Conservation (phyloP, 495 filamentous ascomycete genomes). For the Aspergillus leporis region DNA sequence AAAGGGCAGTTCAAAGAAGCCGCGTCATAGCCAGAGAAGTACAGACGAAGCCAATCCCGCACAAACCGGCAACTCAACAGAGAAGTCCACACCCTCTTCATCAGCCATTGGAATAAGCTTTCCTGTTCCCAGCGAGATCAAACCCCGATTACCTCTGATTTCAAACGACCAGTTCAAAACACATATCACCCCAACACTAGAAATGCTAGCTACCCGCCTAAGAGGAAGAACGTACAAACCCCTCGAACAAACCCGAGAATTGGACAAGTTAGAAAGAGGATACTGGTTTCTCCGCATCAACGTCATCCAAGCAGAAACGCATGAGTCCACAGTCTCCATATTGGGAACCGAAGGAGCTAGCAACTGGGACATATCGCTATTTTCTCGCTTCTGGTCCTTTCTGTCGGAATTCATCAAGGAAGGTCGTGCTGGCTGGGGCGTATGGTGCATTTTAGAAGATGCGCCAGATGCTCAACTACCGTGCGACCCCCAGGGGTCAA, state of each 20-base stretch:
- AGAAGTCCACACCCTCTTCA: not conserved
- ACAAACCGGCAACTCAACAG: not conserved
- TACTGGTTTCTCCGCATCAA: slow-evolving; percentile 62
- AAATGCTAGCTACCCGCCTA: slow-evolving; percentile 52
- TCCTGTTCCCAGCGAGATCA: slow-evolving; percentile 37
- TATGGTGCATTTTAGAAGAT: slow-evolving; percentile 52
- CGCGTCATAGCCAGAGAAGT: not conserved
- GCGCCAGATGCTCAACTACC: slow-evolving; percentile 10
- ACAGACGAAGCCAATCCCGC: slow-evolving; percentile 6
- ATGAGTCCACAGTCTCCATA: slow-evolving; percentile 4
- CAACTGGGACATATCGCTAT: slow-evolving; percentile 29
- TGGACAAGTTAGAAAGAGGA: slow-evolving; percentile 63
- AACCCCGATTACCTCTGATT: slow-evolving; percentile 45
- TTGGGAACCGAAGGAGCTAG: not conserved
- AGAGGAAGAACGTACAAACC: slow-evolving; percentile 53
- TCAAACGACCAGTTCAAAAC: slow-evolving; percentile 41
- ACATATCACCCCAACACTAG: slow-evolving; percentile 57
- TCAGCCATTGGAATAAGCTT: slow-evolving; percentile 11
- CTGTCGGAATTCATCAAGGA: slow-evolving; percentile 57
- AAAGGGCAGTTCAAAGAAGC: not conserved
- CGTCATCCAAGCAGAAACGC: slow-evolving; percentile 3
- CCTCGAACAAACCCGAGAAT: slow-evolving; percentile 43
- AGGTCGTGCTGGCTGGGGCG: slow-evolving; percentile 67
- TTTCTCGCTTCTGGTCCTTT: slow-evolving; percentile 60
- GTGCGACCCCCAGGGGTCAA: slow-evolving; percentile 14